Base-by-base conservation (phyloP, 2,329 filamentous ascomycete genomes). In the Pestalotiopsis sp. region DNA sequence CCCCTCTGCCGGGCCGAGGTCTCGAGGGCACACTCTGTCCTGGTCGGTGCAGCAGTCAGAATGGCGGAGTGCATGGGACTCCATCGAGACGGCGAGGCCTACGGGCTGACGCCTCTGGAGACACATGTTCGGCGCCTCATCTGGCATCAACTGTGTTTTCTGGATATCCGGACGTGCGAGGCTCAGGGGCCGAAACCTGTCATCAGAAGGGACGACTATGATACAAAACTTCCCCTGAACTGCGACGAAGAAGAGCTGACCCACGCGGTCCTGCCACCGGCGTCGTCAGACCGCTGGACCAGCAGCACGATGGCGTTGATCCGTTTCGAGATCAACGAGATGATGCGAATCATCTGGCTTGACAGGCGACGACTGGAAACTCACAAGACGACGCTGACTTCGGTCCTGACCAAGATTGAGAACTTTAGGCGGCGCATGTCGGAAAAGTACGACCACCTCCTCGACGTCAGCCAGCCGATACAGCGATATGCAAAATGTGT, bases 61-160 rank as follows among this genome's bases (percentile, higher is more conserved):
- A 87, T 94, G 77, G 92, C 91, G 6, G 91, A 94, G 80, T 93
- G 91, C 74, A 93, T 94, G 90, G 91, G 91, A 2, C 80, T 94
- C 20, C 91, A 94, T 75, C 86, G 91, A 9, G 92, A 94, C 72
- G 91, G 91, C 17, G 86, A 88, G 58, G 84, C 86, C 11, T 93
- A 92, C 74, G 88, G 87, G 1, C 84, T 92, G 68, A 87, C 85
- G 2, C 86, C 92, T 0, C 80, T 93, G 2, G 92, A 94, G 73
- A 90, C 89, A 0, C 91, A 94, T 66, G 84, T 93, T 3, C 88
- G 92, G 13, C 88, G 92, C 4, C 81, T 94, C 52, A 84, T 94
- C 41, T 94, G 92, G 92, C 90, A 93, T 76, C 92, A 94, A 74
- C 84, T 95, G 23, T 93, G 91, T 78, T 93, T 93, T 76, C 83